Evolutionary conservation across 495 filamentous ascomycete species (phyloP), one percentile per base, ranked within the genome.

Genomic region (Mytilinidion resinicola): DNA sequence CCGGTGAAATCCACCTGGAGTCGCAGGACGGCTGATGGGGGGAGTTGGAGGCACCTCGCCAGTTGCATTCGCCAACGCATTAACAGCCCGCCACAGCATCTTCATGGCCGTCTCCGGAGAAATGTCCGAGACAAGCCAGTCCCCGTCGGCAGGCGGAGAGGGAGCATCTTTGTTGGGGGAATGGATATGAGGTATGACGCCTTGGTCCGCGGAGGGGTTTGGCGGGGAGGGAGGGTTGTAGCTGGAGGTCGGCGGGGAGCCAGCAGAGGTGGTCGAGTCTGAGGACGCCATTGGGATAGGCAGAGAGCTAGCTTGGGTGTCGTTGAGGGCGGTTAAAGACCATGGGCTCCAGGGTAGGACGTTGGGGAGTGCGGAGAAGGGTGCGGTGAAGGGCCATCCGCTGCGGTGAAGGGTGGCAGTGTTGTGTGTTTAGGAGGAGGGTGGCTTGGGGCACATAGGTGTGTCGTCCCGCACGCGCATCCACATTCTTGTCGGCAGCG

Each of bases 31-130:
- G 21, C 74, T 77, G 11, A 82, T 74, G 14, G 87, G 86, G 21
- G 85, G 86, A 3, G 88, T 91, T 33, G 87, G 83, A 11, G 87
- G 85, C 30, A 88, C 73, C 66, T 92, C 85, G 48, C 86, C 87
- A 39, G 85, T 88, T 44, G 84, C 70, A 38, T 77, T 77, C 14
- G 88, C 85, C 48, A 98, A 77, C 12, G 80, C 77, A 61, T 95
- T 87, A 56, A 96, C 74, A 30, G 85, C 82, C 21, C 79, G 73
- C 46, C 83, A 82, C 4, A 98, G 79, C 52, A 96, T 74, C 60
- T 86, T 87, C 61, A 98, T 75, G n/a, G 92, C 92, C 0, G 82
- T 81, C 30, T 83, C 77, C 0, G 90, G 84, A 0, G 81, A 71
- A 38, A 98, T 77, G 20, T 82, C 80, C 72, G 88, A 88, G 53